These are phyloP conservation scores for Phytophthora sojae DNA, from an alignment of 352 stramenopile species.

Conservation along the genomic window DNA sequence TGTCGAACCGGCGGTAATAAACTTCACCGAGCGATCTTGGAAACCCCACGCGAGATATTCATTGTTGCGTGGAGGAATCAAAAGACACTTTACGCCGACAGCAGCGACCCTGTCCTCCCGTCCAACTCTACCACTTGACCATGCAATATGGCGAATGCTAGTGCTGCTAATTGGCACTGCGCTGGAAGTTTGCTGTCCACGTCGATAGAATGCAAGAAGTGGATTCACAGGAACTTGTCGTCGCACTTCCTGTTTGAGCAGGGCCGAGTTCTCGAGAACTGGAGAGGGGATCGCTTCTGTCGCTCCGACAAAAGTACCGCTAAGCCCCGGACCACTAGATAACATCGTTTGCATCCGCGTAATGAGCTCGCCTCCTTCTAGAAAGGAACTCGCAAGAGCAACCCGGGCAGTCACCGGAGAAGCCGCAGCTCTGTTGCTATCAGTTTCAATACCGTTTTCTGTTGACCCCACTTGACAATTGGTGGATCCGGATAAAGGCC, in stretches of 20 bases:
- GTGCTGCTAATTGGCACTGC: constrained; percentile 6
- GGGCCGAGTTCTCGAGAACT: constrained; percentile 57
- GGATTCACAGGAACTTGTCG: constrained; percentile 57
- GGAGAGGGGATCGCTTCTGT: constrained; percentile 30
- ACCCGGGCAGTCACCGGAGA: constrained; percentile 40
- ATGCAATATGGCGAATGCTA: constrained; percentile 57
- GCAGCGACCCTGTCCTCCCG: constrained; percentile 57
- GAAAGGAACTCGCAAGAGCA: constrained; percentile 65
- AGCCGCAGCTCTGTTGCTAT: constrained; percentile 7
- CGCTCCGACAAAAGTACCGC: constrained; percentile 29
- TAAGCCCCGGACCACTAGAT: constrained; percentile 38
- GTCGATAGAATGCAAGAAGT: constrained; percentile 52
- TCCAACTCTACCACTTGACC: constrained; percentile 52
- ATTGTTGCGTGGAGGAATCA: constrained; percentile 68
- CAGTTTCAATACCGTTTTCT: constrained; percentile 7
- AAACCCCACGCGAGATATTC: constrained; percentile 82
- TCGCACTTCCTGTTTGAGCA: constrained; percentile 62
- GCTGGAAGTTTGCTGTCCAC: constrained; percentile 18
- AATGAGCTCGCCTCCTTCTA: constrained; percentile 73
- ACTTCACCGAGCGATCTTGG: constrained; percentile 69
- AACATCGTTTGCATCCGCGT: constrained; percentile 78
- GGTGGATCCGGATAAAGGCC: constrained; percentile 11
- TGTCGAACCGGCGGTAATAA: constrained; percentile 50
- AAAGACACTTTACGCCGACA: constrained; percentile 54
- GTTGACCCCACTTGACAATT: background rate